A percentile compares a stretch with the other conserved stretches of the same genome.
These are phyloP conservation scores for Citrus maxima DNA, from an alignment of 345 rosid genomes.

Conservation along the genomic window DNA sequence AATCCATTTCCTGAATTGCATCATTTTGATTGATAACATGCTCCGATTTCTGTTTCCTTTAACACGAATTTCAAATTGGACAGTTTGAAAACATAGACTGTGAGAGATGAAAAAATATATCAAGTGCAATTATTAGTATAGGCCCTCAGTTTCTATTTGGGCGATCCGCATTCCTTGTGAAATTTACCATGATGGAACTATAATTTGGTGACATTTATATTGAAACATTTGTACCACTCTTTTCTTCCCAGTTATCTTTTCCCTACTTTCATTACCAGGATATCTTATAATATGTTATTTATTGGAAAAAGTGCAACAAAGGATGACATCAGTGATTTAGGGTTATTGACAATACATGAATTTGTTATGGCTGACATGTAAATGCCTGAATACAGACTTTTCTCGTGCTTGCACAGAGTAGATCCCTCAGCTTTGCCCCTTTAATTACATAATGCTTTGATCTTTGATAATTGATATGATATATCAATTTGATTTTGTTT, in stretches of 20 bases:
- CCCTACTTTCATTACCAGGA: no score
- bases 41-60: not conserved
- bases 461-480: not conserved
- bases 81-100: not conserved
- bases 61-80: not conserved
- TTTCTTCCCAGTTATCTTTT: no score
- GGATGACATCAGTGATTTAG: no score
- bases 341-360: no score
- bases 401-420: not conserved
- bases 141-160: not conserved
- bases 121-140: not conserved
- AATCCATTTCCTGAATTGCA: not conserved
- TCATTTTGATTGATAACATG: not conserved
- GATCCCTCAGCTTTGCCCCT: not conserved
- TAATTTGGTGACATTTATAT: no score
- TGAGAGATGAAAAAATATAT: not conserved
- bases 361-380: not conserved
- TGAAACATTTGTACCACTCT: no score
- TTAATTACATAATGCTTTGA: not conserved
- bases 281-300: no score
- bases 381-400: not conserved
- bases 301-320: no score
- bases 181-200: not conserved
- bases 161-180: not conserved
- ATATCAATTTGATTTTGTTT: not conserved